Percentiles rank a stretch among this genome's conserved stretches.
Conservation (phyloP, 352 stramenopile genomes). For the Globisporangium polare region DNA sequence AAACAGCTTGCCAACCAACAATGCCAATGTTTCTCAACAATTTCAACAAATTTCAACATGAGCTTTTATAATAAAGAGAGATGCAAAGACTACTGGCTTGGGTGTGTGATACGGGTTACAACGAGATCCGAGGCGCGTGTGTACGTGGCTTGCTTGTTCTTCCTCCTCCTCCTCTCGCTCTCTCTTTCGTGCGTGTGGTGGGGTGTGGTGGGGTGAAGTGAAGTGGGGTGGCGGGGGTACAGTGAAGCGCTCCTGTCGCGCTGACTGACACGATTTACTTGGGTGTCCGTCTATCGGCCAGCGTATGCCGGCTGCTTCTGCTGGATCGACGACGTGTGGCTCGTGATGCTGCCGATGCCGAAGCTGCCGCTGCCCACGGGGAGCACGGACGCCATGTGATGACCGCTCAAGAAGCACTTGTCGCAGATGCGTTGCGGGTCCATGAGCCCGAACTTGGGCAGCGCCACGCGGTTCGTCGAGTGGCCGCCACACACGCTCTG, state of each 20-base stretch:
- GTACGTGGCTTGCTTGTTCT: neutral
- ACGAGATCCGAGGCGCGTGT: neutral
- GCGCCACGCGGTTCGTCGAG: constrained; percentile 72
- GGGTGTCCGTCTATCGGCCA: neutral
- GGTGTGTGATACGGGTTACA: neutral
- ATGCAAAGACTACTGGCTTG: constrained; percentile 1
- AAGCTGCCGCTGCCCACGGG: constrained; percentile 31
- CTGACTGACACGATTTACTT: neutral
- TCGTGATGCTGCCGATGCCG: constrained; percentile 30
- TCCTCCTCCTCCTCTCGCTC: neutral
- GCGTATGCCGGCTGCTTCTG: constrained; percentile 21
- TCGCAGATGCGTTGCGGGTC: constrained; percentile 78
- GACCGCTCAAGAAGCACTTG: constrained; percentile 70
- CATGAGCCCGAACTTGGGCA: constrained; percentile 67
- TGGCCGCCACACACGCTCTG: constrained; percentile 71
- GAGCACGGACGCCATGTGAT: constrained; percentile 41
- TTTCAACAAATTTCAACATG: neutral
- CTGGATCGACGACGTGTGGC: constrained; percentile 24
- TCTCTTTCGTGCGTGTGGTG: neutral
- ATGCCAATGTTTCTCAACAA: neutral
- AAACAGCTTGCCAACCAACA: neutral
- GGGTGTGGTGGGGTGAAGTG: neutral
- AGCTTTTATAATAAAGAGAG: constrained; percentile 12
- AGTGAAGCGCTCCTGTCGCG: neutral
- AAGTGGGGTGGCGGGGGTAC: neutral